Base-by-base conservation (phyloP, 2,329 filamentous ascomycete genomes). In the Nemania bipapillata region DNA sequence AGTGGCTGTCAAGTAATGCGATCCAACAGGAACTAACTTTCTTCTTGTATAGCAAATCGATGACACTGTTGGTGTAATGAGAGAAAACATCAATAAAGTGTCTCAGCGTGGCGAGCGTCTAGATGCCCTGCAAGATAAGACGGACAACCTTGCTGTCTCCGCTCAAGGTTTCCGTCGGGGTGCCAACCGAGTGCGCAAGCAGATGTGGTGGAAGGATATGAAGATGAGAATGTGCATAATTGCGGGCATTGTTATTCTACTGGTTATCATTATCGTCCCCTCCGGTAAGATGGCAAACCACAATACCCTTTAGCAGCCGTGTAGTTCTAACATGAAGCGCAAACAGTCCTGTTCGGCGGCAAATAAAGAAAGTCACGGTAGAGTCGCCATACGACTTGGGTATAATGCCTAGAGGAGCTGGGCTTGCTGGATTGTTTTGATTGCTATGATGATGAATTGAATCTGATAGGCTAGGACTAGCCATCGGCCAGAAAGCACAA, bases 171-270 rank as follows among this genome's bases (percentile, higher is more conserved):
- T 99, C 89, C 93, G 94, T 78, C 91, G 94, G 74, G 95, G 96
- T 73, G 96, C 96, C 82, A 99, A 98, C 86, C 87, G 93, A 77
- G 95, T 99, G 76, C 90, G 96, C 82, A 95, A 94, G 86, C 91
- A 97, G 83, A 98, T 98, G 95, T 98, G 95, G 95, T 98, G 94
- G 95, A 98, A 98, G 88, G 95, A 98, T 80, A 97, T 97, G 93
- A 98, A 98, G 90, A 99, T 99, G 96, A 91, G 96, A 82, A 96
- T 97, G 86, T 98, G 95, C 84, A 86, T 99, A 76, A 92, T 97
- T 79, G 86, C 90, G 68, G 96, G 94, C 78, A 92, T 99, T 82
- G 91, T 98, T 81, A 88, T 98, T 75, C 86, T 99, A 76, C 88
- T 99, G 74, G 85, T 97, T 75, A 89, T 99, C 81, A 98, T 99